Percentiles rank a stretch among this genome's conserved stretches.
These are phyloP conservation scores for Guyanaporus albipodus DNA, from an alignment of 768 basidiomycete species.

Conservation along the genomic window DNA sequence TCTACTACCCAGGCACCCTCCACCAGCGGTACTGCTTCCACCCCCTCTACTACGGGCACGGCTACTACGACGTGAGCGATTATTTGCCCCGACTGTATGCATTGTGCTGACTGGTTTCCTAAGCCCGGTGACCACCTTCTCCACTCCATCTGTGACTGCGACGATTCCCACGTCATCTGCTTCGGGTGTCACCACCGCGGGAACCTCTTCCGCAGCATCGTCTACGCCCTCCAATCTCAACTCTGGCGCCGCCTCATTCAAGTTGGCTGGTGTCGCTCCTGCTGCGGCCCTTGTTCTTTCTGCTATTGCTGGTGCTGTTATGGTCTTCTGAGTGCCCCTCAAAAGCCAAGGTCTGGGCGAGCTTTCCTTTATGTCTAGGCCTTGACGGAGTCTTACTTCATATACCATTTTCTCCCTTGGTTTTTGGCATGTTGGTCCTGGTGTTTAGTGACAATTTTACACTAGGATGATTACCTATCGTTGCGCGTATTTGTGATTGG, in stretches of 20 bases:
- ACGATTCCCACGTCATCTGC: conserved; percentile 6
- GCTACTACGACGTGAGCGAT: no score
- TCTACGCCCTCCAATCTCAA: conserved; percentile 23
- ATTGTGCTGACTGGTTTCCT: background rate
- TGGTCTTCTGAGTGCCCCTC: conserved; percentile 39
- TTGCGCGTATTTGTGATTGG: conserved; percentile 12
- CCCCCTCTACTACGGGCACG: no score
- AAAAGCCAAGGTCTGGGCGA: background rate
- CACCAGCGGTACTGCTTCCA: conserved; percentile 1
- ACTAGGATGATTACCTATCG: conserved; percentile 9
- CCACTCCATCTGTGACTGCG: conserved; percentile 6
- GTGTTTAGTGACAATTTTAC: conserved; percentile 16
- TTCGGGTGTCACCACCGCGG: accelerated
- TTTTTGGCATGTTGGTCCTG: conserved; percentile 1
- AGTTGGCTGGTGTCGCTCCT: conserved; percentile 31
- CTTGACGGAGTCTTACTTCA: background rate
- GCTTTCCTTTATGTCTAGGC: background rate
- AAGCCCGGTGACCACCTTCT: background rate
- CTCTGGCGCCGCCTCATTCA: conserved; percentile 31
- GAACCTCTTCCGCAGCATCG: conserved; percentile 13
- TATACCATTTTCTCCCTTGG: conserved; percentile 17
- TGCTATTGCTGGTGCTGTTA: conserved; percentile 45
- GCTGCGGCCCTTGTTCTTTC: conserved; percentile 39
- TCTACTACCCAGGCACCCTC: background rate
- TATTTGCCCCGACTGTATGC: accelerated